Conservation (phyloP, 2,329 filamentous ascomycete genomes). For the Colletotrichum spinosum region DNA sequence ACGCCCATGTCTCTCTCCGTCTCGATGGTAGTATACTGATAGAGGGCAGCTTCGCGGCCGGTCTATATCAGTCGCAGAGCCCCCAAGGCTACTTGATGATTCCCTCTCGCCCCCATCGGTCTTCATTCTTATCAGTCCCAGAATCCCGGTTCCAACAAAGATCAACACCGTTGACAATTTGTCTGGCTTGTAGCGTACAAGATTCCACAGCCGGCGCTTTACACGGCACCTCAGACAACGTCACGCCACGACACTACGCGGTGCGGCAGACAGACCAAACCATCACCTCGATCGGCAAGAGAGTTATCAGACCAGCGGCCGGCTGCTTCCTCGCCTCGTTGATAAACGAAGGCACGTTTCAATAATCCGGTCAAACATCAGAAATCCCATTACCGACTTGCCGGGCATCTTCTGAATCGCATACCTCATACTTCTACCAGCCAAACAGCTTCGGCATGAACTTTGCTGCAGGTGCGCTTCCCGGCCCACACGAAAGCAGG, state of each 20-base stretch:
- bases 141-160: constrained; percentile 14
- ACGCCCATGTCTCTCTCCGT: constrained; percentile 23
- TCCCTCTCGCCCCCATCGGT: constrained; percentile 36
- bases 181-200: not conserved
- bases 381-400: not conserved
- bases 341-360: not conserved
- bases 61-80: constrained; percentile 40
- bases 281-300: not conserved
- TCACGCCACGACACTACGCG: too few species aligned
- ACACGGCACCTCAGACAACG: too few species aligned
- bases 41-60: constrained; percentile 25
- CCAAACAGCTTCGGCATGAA: constrained; percentile 36
- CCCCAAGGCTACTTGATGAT: constrained; percentile 32
- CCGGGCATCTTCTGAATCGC: not conserved
- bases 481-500: constrained; percentile 34
- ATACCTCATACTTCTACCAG: constrained; percentile 16
- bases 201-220: too few species aligned
- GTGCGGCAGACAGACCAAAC: too few species aligned
- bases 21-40: constrained; percentile 11
- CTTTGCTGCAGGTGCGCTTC: constrained; percentile 36
- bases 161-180: constrained; percentile 10
- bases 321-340: not conserved
- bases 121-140: constrained; percentile 27
- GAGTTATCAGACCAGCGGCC: constrained; percentile 15
- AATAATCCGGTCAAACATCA: not conserved